Conservation (phyloP, 768 basidiomycete species). For the Boletellus ananiceps region DNA sequence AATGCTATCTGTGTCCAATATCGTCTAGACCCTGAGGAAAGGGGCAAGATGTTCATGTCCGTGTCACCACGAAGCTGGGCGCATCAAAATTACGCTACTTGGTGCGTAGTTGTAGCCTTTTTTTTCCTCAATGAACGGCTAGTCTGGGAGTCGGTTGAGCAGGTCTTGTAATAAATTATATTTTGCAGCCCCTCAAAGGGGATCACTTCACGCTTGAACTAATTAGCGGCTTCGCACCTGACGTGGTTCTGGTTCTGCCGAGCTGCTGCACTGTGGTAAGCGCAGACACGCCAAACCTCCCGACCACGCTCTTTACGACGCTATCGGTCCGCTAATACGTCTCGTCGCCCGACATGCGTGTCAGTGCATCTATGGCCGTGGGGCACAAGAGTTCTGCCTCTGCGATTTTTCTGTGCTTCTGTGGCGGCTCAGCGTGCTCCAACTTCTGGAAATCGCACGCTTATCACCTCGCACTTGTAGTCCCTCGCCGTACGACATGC, state of each 20-base stretch:
- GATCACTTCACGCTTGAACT: slow-evolving; percentile 12
- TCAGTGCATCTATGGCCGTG: slow-evolving; percentile 15
- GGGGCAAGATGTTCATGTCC: slow-evolving; percentile 20
- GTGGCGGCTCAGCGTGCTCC: slow-evolving; percentile 21
- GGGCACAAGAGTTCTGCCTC: slow-evolving; percentile 21
- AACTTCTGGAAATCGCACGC: slow-evolving; percentile 23
- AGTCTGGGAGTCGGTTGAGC: slow-evolving; percentile 12
- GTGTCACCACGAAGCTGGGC: slow-evolving; percentile 15
- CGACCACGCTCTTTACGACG: neutral
- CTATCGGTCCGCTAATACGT: slow-evolving; percentile 14
- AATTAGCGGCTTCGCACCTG: slow-evolving; percentile 10
- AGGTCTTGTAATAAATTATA: slow-evolving; percentile 2
- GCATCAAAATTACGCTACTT: slow-evolving; percentile 13
- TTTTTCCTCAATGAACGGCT: slow-evolving; percentile 3
- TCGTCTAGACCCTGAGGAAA: slow-evolving; percentile 6
- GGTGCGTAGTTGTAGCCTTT: slow-evolving; percentile 11
- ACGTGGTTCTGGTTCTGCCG: slow-evolving; percentile 1
- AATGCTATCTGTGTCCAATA: slow-evolving; percentile 12
- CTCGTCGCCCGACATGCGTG: slow-evolving; percentile 10
- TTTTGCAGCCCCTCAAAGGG: slow-evolving; percentile 4
- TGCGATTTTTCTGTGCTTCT: slow-evolving; percentile 24
- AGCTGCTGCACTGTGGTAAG: neutral
- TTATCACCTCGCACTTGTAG: slow-evolving; percentile 15
- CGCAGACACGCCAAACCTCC: slow-evolving; percentile 1
- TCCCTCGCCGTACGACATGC: neutral